Percentiles rank a stretch among this genome's conserved stretches.
Evolutionary conservation across 805 yeast species (phyloP).

Genomic region (Wickerhamomyces alni): DNA sequence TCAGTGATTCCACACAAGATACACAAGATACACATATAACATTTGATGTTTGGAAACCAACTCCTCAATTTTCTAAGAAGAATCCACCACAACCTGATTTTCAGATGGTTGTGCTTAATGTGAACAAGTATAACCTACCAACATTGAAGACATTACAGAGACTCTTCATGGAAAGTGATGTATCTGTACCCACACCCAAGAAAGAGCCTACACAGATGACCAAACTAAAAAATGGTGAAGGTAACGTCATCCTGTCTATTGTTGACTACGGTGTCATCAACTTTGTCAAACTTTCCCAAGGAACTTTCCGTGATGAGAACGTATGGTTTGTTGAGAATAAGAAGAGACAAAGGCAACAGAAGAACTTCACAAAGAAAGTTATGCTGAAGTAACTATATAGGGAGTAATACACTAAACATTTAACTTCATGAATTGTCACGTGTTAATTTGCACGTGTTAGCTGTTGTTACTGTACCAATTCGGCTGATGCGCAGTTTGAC

Average conservation of each 20-base stretch:
- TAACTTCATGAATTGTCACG: no score
- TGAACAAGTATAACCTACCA: slow-evolving; percentile 40
- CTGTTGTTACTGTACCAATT: no score
- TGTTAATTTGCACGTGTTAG: no score
- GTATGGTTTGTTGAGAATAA: slow-evolving; percentile 21
- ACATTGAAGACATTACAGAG: slow-evolving; percentile 34
- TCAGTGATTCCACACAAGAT: no score
- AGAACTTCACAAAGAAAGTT: background rate
- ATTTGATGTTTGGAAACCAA: slow-evolving; percentile 83
- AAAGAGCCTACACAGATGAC: slow-evolving; percentile 25
- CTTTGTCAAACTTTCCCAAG: slow-evolving; percentile 48
- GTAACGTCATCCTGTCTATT: slow-evolving; percentile 52
- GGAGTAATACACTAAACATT: no score
- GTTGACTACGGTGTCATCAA: slow-evolving; percentile 73
- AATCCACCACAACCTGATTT: slow-evolving; percentile 70
- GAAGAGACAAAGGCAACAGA: background rate
- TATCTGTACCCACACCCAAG: slow-evolving; percentile 2
- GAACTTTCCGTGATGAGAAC: slow-evolving; percentile 37
- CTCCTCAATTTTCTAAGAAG: slow-evolving; percentile 61
- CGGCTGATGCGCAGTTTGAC: no score
- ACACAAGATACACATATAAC: slow-evolving; percentile 17
- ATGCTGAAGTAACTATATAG: background rate
- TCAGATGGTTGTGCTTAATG: slow-evolving; percentile 55
- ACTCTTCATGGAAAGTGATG: slow-evolving; percentile 20
- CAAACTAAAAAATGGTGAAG: slow-evolving; percentile 45